Evolutionary conservation across 371 early-diverging fungal species (phyloP).

Genomic region (Batrachochytrium dendrobatidis): DNA sequence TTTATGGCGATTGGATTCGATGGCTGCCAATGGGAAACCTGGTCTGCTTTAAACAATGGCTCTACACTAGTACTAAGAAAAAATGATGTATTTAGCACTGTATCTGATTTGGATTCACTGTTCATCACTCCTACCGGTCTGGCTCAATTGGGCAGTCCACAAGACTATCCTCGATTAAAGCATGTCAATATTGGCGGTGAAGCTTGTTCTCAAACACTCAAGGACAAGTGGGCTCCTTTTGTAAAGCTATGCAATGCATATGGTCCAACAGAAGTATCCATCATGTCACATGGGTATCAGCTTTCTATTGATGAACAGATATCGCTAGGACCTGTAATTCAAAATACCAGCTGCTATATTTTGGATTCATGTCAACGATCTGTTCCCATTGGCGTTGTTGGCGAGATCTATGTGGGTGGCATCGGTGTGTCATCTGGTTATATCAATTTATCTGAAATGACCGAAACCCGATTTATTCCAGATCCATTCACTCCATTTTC

Average conservation of each 20-base stretch:
- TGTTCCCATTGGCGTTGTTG: slow-evolving; percentile 15
- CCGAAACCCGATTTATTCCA: slow-evolving; percentile 14
- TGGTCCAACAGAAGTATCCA: slow-evolving; percentile 6
- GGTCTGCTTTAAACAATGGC: slow-evolving; percentile 9
- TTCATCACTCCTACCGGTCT: slow-evolving; percentile 12
- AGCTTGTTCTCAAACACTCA: slow-evolving; percentile 4
- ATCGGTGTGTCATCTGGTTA: slow-evolving; percentile 27
- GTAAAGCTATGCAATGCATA: slow-evolving; percentile 8
- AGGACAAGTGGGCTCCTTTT: slow-evolving; percentile 12
- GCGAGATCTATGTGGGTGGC: slow-evolving; percentile 30
- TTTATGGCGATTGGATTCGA: slow-evolving; percentile 19
- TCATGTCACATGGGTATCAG: background rate
- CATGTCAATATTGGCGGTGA: slow-evolving; percentile 14
- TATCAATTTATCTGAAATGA: slow-evolving; percentile 22
- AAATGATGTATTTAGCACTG: slow-evolving; percentile 7
- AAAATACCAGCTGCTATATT: slow-evolving; percentile 11
- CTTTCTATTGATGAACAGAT: background rate
- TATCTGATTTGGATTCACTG: background rate
- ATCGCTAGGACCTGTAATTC: slow-evolving; percentile 15
- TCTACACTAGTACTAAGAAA: slow-evolving; percentile 19
- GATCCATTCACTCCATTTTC: slow-evolving; percentile 4
- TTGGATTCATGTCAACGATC: slow-evolving; percentile 6
- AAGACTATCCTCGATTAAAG: slow-evolving; percentile 17
- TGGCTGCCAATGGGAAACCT: slow-evolving; percentile 17
- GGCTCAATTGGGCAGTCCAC: slow-evolving; percentile 13